Percentiles rank a stretch among this genome's conserved stretches.
Evolutionary conservation across 208 protist species (phyloP).

Genomic region (Crithidia bombi): DNA sequence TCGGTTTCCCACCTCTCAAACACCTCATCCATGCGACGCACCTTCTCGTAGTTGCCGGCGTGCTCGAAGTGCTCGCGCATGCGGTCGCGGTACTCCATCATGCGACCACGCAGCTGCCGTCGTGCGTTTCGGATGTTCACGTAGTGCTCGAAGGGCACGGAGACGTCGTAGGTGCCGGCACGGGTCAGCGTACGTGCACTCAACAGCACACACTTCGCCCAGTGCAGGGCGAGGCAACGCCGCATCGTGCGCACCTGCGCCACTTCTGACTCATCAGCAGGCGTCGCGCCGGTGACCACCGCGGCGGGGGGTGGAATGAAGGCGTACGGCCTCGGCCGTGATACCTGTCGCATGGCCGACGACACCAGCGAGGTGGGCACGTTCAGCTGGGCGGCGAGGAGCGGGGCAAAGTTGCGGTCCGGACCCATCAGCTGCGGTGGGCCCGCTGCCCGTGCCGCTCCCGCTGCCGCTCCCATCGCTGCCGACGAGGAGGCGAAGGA

Average conservation of each 20-base stretch:
- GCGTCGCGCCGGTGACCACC: slow-evolving; percentile 43
- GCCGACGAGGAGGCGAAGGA: slow-evolving; percentile 18
- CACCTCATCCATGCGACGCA: slow-evolving; percentile 14
- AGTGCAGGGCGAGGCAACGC: slow-evolving; percentile 52
- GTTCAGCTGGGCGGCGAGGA: slow-evolving; percentile 18
- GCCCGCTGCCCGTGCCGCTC: background rate
- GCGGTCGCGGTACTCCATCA: slow-evolving; percentile 25
- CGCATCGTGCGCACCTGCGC: slow-evolving; percentile 46
- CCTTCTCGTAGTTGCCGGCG: slow-evolving; percentile 12
- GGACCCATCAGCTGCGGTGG: slow-evolving; percentile 13
- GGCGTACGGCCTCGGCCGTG: slow-evolving; percentile 15
- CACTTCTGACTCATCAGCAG: slow-evolving; percentile 35
- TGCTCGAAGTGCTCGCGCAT: slow-evolving; percentile 15
- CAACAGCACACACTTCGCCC: slow-evolving; percentile 60
- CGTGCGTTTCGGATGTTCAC: slow-evolving; percentile 35
- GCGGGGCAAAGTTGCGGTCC: slow-evolving; percentile 10
- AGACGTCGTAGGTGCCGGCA: slow-evolving; percentile 37
- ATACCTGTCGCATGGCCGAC: slow-evolving; percentile 12
- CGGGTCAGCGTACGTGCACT: slow-evolving; percentile 50
- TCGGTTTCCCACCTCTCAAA: slow-evolving; percentile 24
- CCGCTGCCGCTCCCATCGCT: background rate
- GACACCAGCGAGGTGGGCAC: slow-evolving; percentile 13
- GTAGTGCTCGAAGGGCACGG: slow-evolving; percentile 53
- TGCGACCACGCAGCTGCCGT: slow-evolving; percentile 34
- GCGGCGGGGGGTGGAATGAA: slow-evolving; percentile 34